Percentiles rank a stretch among this genome's conserved stretches.
These are phyloP conservation scores for Rhipidocladum racemiflorum DNA, from an alignment of 176 grass and related monocot genomes.

Conservation along the genomic window DNA sequence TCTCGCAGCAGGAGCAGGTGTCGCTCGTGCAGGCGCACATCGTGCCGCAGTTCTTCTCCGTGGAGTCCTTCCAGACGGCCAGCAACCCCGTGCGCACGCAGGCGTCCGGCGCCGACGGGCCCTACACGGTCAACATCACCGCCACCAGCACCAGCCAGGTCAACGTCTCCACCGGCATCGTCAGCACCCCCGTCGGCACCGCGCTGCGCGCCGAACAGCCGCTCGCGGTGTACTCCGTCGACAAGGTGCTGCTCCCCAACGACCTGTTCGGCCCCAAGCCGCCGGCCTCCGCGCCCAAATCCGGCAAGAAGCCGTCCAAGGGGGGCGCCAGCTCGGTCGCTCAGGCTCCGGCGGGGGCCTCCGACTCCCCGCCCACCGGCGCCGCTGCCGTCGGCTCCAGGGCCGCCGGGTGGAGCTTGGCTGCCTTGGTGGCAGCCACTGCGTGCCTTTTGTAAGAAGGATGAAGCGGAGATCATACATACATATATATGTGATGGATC, in stretches of 20 bases:
- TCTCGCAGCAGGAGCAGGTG: constrained; percentile 71
- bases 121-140: constrained; percentile 75
- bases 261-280: constrained; percentile 74
- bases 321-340: neutral
- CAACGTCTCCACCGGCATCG: constrained; percentile 78
- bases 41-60: constrained; percentile 53
- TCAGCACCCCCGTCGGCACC: constrained; percentile 39
- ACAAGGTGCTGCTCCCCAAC: constrained; percentile 57
- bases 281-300: constrained; percentile 5
- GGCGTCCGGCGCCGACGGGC: constrained; percentile 64
- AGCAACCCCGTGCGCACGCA: constrained; percentile 88
- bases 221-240: constrained; percentile 76
- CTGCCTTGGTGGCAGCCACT: neutral
- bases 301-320: constrained; percentile 40
- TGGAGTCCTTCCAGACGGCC: constrained; percentile 59
- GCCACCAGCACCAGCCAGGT: constrained; percentile 46
- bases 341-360: neutral
- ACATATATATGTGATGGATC: neutral
- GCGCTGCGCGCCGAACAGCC: constrained; percentile 36
- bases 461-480: neutral
- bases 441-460: constrained; percentile 30
- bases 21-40: constrained; percentile 71
- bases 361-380: neutral
- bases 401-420: constrained; percentile 31
- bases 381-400: constrained; percentile 12